Percentiles rank a stretch among this genome's conserved stretches.
Evolutionary conservation across 1,284 basidiomycete genomes (phyloP).

Genomic region (Sanghuangporus weigelae): DNA sequence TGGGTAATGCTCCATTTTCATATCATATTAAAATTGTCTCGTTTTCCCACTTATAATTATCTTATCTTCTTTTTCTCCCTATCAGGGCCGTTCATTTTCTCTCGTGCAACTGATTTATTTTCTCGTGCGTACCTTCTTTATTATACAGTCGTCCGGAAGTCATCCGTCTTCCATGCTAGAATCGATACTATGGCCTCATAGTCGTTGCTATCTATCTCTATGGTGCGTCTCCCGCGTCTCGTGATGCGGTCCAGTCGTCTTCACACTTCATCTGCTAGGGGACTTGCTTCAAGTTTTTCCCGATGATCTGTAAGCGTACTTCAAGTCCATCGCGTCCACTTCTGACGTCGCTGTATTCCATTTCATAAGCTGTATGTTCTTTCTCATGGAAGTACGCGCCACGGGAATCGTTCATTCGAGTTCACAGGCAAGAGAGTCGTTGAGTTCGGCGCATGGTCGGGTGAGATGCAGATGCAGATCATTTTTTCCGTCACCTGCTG

Average conservation of each 20-base stretch:
- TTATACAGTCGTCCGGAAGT: background rate
- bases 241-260: background rate
- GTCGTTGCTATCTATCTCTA: background rate
- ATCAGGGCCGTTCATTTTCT: background rate
- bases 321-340: background rate
- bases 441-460: background rate
- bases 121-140: background rate
- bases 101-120: conserved; percentile 2
- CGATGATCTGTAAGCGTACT: background rate
- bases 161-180: background rate
- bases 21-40: background rate
- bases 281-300: background rate
- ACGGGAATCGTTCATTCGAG: background rate
- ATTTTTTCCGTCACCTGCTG: background rate
- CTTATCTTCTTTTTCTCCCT: background rate
- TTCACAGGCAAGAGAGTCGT: background rate
- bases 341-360: background rate
- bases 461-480: background rate
- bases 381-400: background rate
- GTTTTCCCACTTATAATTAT: too few species aligned
- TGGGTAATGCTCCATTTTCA: background rate
- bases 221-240: background rate
- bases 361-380: background rate
- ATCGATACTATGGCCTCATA: conserved; percentile 1
- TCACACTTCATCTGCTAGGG: background rate